These are phyloP conservation scores for Calonectria fujianensis DNA, from an alignment of 2,329 filamentous ascomycete genomes.

Conservation along the genomic window DNA sequence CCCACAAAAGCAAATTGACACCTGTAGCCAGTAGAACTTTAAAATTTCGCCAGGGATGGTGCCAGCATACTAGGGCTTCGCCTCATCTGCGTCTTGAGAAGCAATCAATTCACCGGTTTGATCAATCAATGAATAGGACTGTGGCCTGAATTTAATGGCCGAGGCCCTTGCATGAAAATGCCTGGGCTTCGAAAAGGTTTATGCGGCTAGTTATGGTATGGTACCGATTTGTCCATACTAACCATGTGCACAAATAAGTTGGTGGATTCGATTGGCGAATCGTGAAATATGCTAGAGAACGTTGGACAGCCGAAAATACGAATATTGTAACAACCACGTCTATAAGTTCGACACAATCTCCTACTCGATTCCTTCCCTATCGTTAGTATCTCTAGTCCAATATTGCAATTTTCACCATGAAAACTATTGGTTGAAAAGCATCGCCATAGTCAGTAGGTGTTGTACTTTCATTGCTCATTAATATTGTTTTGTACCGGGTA, in stretches of 20 bases:
- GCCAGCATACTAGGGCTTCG: neutral
- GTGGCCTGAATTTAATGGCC: too few relatives aligned
- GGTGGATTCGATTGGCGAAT: neutral
- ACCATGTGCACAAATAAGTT: neutral
- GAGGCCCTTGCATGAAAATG: too few relatives aligned
- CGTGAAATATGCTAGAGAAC: neutral
- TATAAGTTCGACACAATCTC: neutral
- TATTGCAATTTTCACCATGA: neutral
- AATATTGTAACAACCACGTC: neutral
- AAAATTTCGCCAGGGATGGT: neutral
- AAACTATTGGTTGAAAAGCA: neutral
- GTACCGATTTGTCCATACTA: too few relatives aligned
- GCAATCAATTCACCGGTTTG: too few relatives aligned
- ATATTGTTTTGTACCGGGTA: neutral
- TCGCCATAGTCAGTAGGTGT: neutral
- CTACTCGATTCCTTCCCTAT: neutral
- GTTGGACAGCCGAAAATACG: neutral
- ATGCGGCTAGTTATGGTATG: too few relatives aligned
- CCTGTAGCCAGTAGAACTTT: neutral
- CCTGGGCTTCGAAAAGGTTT: too few relatives aligned
- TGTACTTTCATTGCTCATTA: neutral
- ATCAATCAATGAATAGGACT: too few relatives aligned
- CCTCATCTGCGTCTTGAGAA: too few relatives aligned
- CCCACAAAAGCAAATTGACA: neutral
- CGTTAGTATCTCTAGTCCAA: neutral